Conservation (phyloP, 148 eudicot species). For the Arctostaphylos glauca region DNA sequence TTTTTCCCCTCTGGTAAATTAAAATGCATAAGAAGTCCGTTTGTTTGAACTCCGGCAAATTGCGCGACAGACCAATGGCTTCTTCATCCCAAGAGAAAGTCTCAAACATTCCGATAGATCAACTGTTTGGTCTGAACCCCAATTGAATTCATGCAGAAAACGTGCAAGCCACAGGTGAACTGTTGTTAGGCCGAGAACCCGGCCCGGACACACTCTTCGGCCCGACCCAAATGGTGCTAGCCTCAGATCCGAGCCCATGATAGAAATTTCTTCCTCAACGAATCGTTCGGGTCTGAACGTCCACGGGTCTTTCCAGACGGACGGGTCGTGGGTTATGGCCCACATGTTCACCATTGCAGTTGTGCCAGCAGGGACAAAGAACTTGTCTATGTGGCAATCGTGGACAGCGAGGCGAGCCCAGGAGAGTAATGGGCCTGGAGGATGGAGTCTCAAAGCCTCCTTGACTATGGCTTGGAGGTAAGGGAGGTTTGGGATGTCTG, state of each 20-base stretch:
- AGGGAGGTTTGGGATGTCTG: constrained; percentile 61
- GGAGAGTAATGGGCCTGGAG: constrained; percentile 84
- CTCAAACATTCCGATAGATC: constrained; percentile 71
- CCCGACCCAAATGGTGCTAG: constrained; percentile 90
- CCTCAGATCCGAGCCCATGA: constrained; percentile 78
- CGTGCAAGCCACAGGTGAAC: constrained; percentile 72
- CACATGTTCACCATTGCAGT: constrained; percentile 94
- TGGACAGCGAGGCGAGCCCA: constrained; percentile 80
- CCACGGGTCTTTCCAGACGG: constrained; percentile 71
- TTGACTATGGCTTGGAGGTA: constrained; percentile 75
- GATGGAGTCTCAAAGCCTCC: constrained; percentile 73
- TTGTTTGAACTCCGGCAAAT: neutral
- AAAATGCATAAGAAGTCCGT: neutral
- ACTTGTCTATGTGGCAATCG: constrained; percentile 55
- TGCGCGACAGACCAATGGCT: constrained; percentile 45
- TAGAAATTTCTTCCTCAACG: constrained; percentile 46
- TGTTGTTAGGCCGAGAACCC: constrained; percentile 57
- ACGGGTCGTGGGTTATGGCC: constrained; percentile 78
- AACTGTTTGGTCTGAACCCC: constrained; percentile 49
- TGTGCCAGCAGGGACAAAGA: constrained; percentile 65
- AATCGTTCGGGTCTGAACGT: constrained; percentile 61
- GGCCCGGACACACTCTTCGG: constrained; percentile 74
- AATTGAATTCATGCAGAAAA: constrained; percentile 55
- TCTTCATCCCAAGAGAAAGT: constrained; percentile 73
- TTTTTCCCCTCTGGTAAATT: neutral